Evolutionary conservation across 495 filamentous ascomycete genomes (phyloP), one percentile per base, ranked within the genome.

Genomic region (Endocarpon pusillum): DNA sequence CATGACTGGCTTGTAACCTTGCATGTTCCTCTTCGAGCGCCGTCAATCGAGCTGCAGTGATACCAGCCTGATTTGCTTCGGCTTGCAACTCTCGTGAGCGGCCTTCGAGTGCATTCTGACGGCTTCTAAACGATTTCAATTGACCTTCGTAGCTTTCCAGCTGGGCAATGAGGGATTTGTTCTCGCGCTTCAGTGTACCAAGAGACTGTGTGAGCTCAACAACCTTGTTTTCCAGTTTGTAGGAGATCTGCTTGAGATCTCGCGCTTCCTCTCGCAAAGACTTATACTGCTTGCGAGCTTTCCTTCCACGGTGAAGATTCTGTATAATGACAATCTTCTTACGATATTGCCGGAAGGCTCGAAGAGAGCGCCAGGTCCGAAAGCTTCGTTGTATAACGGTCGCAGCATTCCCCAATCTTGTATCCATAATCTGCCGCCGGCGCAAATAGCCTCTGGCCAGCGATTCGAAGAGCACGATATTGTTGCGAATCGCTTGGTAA

Each of bases 171-270:
- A 96, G 67, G 32, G 71, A 69, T 61, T 87, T 93, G 65, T 96
- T 96, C 53, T 94, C 81, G 28, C 69, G 66, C 62, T 91, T 92
- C 66, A 94, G 74, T 20, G 81, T 75, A 46, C 87, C 85, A 51
- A 96, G 53, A 33, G 78, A 78, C 54, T 99, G 91, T 7, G 91
- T 99, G 44, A 99, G 64, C 59, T 99, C 91, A 35, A 94, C 81
- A 36, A 97, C 89, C 70, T 97, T 96, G 65, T 96, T 94, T 64
- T 96, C 91, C 47, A 97, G 58, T 62, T 91, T 96, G 62, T 96
- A 96, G 10, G 86, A 94, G 42, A 97, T 97, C 53, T 94, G 84
- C 61, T 94, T 94, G 45, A 97, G 71, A 65, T 97, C 89, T 47
- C 91, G 78, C 24, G 89, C 86, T 53, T 97, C 91, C 53, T 92